Conservation (phyloP, 768 basidiomycete species). For the Gyrodon lividus region DNA sequence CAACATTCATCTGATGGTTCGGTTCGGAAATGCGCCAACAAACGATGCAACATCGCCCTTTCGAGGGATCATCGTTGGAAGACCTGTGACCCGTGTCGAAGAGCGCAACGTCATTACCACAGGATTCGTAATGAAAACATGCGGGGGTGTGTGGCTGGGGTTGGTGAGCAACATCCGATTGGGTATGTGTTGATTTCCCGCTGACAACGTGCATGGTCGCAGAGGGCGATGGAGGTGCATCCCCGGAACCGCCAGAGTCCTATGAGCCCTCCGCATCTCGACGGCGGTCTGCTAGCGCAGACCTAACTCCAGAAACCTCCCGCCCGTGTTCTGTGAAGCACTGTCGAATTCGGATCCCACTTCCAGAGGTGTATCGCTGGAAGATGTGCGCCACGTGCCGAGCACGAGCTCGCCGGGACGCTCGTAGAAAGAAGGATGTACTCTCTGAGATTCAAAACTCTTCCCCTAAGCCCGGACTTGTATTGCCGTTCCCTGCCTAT, state of each 20-base stretch:
- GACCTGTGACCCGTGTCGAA: conserved; percentile 42
- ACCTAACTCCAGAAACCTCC: conserved; percentile 25
- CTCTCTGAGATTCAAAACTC: neutral
- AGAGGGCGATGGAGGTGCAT: neutral
- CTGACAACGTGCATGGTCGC: conserved; percentile 13
- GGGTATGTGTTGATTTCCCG: conserved; percentile 6
- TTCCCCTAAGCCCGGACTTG: neutral
- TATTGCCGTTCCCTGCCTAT: conserved; percentile 16
- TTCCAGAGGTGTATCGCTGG: conserved; percentile 37
- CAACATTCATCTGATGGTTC: conserved; percentile 10
- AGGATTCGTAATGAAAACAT: conserved; percentile 26
- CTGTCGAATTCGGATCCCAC: conserved; percentile 40
- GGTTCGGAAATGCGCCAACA: conserved; percentile 32
- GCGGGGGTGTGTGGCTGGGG: conserved; percentile 1
- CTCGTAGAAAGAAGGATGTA: neutral
- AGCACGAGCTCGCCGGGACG: conserved; percentile 12
- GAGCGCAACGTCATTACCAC: conserved; percentile 37
- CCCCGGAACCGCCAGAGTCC: neutral
- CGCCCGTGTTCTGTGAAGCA: conserved; percentile 35
- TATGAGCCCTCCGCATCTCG: neutral
- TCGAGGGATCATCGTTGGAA: conserved; percentile 39
- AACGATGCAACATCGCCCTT: conserved; percentile 35
- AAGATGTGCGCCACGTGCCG: conserved; percentile 42
- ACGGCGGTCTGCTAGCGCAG: conserved; percentile 11
- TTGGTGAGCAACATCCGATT: conserved; percentile 5